These are phyloP conservation scores for Neurospora crassa DNA, from an alignment of 2,329 filamentous ascomycete species.

Conservation along the genomic window DNA sequence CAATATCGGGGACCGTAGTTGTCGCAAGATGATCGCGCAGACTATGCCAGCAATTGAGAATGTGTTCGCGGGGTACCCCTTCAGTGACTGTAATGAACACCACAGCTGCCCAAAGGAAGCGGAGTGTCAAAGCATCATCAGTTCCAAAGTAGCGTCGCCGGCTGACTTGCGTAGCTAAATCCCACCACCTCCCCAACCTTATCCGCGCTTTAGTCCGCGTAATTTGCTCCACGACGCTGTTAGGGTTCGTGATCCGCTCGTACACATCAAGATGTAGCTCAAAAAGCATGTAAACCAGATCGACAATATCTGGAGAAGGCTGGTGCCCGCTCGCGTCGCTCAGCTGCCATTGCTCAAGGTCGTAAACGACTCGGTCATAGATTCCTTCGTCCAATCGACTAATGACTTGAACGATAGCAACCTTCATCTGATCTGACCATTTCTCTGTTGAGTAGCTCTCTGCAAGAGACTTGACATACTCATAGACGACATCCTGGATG, in stretches of 20 bases:
- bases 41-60: slow-evolving; percentile 49
- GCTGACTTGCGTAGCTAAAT: slow-evolving; percentile 37
- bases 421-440: slow-evolving; percentile 51
- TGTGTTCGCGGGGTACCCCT: slow-evolving; percentile 44
- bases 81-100: slow-evolving; percentile 42
- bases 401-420: slow-evolving; percentile 45
- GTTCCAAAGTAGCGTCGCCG: slow-evolving; percentile 24
- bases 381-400: slow-evolving; percentile 43
- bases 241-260: slow-evolving; percentile 48
- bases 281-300: slow-evolving; percentile 47
- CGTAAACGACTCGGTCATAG: slow-evolving; percentile 34
- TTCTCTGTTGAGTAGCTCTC: slow-evolving; percentile 42
- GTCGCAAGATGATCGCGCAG: slow-evolving; percentile 41
- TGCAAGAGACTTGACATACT: slow-evolving; percentile 44
- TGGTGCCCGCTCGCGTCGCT: not conserved
- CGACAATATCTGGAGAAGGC: slow-evolving; percentile 22
- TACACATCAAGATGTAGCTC: slow-evolving; percentile 54
- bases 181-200: slow-evolving; percentile 42
- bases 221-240: slow-evolving; percentile 40
- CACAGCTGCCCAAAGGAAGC: slow-evolving; percentile 49
- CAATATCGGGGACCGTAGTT: slow-evolving; percentile 35
- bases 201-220: slow-evolving; percentile 40
- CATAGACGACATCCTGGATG: slow-evolving; percentile 47
- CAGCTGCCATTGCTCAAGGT: slow-evolving; percentile 20
- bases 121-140: slow-evolving; percentile 34